A percentile compares a stretch with the other conserved stretches of the same genome.
phyloP scores from a whole-genome alignment of 2,329 filamentous ascomycete genomes.

The Fusarium sp. region DNA sequence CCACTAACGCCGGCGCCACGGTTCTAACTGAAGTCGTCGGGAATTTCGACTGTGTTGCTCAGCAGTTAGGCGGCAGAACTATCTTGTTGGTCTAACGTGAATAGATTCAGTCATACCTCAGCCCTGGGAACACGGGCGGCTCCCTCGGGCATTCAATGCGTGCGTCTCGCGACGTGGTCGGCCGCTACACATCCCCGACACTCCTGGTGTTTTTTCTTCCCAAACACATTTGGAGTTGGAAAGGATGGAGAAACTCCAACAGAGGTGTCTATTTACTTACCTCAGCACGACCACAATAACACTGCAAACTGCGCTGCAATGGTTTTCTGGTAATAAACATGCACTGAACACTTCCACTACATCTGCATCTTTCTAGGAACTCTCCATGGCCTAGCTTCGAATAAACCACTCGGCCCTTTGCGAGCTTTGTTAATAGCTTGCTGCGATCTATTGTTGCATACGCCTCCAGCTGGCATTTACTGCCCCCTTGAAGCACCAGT shows the following conservation, averaged over 20 bases:
- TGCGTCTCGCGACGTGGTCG: constrained; percentile 21
- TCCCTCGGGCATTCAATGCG: constrained; percentile 23
- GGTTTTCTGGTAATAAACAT: neutral
- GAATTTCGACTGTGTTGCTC: neutral
- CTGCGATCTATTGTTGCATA: constrained; percentile 5
- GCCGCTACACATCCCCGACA: constrained; percentile 25
- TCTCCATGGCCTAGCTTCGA: neutral
- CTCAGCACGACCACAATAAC: neutral
- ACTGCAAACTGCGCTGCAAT: neutral
- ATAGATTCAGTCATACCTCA: constrained; percentile 14
- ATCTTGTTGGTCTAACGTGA: neutral
- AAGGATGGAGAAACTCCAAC: constrained; percentile 12
- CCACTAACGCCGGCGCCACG: constrained; percentile 19
- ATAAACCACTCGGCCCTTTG: neutral
- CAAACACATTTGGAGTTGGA: neutral
- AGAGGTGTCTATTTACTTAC: constrained; percentile 2
- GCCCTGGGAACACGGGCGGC: constrained; percentile 30
- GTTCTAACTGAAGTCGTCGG: constrained; percentile 2
- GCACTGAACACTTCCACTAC: neutral
- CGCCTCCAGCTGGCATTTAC: constrained; percentile 35
- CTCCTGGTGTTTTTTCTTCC: neutral
- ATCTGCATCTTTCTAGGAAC: neutral
- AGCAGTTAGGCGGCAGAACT: neutral
- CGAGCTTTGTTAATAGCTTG: constrained; percentile 15
- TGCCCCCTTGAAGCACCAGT: constrained; percentile 34